A percentile compares a stretch with the other conserved stretches of the same genome.
These are phyloP conservation scores for Arthroderma sp. DNA, from an alignment of 2,329 filamentous ascomycete genomes.

Conservation along the genomic window DNA sequence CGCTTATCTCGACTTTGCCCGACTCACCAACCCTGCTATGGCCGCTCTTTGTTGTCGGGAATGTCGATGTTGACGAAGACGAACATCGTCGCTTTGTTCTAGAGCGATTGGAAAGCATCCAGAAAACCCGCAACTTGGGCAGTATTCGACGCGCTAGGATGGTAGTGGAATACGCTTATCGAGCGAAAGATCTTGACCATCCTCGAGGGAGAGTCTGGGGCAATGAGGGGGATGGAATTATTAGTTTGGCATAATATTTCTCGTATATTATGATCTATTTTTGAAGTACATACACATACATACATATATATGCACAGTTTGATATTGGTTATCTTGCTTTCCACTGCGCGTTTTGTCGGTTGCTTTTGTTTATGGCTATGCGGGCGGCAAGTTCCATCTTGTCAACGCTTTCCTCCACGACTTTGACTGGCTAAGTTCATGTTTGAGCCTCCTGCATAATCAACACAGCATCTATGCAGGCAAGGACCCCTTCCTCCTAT, in stretches of 20 bases:
- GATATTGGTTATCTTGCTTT: too few relatives aligned
- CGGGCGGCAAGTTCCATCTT: too few relatives aligned
- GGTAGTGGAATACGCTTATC: slow-evolving; percentile 15
- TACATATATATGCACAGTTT: too few relatives aligned
- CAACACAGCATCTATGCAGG: too few relatives aligned
- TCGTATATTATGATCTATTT: neutral
- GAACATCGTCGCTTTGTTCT: slow-evolving; percentile 19
- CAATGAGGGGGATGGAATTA: slow-evolving; percentile 5
- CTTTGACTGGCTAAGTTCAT: too few relatives aligned
- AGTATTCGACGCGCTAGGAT: slow-evolving; percentile 15
- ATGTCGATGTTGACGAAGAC: slow-evolving; percentile 14
- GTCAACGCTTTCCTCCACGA: too few relatives aligned
- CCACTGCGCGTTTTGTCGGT: too few relatives aligned
- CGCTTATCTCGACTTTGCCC: slow-evolving; percentile 12
- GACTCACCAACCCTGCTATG: slow-evolving; percentile 14
- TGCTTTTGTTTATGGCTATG: too few relatives aligned
- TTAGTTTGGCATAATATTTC: slow-evolving; percentile 8
- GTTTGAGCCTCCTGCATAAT: too few relatives aligned
- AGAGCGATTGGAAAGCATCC: slow-evolving; percentile 14
- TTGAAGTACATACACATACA: neutral
- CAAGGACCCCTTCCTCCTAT: too few relatives aligned
- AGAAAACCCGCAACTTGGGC: slow-evolving; percentile 17
- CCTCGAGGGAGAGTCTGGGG: slow-evolving; percentile 9
- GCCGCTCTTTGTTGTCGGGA: slow-evolving; percentile 17
- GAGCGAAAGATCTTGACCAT: slow-evolving; percentile 9